Conservation (phyloP, 352 stramenopile species). For the Phytopythium boreale region DNA sequence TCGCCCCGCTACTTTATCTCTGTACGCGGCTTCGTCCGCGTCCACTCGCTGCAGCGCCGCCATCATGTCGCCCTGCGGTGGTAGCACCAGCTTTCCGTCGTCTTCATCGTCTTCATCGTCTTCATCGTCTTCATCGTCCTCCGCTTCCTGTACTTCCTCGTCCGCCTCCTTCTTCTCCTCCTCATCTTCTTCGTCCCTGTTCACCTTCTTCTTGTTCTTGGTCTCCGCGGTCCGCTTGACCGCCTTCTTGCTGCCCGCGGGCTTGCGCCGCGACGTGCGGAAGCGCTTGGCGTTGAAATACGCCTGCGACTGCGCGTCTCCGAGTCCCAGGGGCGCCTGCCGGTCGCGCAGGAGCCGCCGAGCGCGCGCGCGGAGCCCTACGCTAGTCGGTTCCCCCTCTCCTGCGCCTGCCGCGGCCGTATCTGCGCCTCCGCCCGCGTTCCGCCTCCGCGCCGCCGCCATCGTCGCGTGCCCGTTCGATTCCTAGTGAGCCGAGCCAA, state of each 20-base stretch:
- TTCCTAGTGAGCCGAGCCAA: too few species aligned
- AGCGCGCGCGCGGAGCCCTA: conserved; percentile 21
- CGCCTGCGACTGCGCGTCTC: conserved; percentile 29
- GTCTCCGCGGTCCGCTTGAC: conserved; percentile 4
- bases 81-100: conserved; percentile 14
- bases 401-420: not conserved
- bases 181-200: not conserved
- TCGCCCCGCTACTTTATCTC: not conserved
- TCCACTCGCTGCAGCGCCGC: conserved; percentile 21
- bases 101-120: conserved; percentile 10
- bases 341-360: conserved; percentile 8
- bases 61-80: conserved; percentile 15
- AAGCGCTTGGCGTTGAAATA: conserved; percentile 39
- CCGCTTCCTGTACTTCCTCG: conserved; percentile 1
- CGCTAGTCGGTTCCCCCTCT: not conserved
- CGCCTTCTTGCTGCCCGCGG: conserved; percentile 7
- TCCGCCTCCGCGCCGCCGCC: too few species aligned
- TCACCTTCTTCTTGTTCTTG: not conserved
- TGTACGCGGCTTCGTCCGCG: conserved; percentile 10
- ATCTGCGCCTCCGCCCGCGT: too few species aligned
- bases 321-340: conserved; percentile 20
- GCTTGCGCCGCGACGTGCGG: conserved; percentile 14
- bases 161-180: conserved; percentile 4
- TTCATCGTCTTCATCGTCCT: not conserved
- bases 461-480: too few species aligned